Conservation (phyloP, 768 basidiomycete genomes). For the Hericium erinaceus region DNA sequence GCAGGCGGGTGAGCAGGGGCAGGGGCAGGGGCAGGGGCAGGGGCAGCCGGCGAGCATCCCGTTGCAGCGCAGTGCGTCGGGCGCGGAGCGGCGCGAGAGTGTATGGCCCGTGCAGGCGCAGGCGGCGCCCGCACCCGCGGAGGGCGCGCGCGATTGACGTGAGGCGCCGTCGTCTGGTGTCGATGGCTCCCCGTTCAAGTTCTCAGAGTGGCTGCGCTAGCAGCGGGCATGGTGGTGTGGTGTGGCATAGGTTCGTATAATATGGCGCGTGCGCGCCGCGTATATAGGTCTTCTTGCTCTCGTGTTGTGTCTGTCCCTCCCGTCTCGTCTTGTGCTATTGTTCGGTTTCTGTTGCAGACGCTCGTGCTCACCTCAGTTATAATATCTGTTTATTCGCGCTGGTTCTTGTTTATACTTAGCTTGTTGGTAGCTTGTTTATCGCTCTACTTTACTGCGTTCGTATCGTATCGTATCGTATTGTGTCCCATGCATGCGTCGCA, state of each 20-base stretch:
- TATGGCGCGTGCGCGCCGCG: constrained; percentile 4
- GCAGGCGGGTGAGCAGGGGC: neutral
- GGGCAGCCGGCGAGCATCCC: constrained; percentile 14
- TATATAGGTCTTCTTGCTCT: constrained; percentile 11
- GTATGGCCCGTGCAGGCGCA: constrained; percentile 22
- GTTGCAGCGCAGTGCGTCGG: constrained; percentile 17
- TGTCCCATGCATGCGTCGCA: neutral
- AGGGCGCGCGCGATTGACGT: constrained; percentile 11
- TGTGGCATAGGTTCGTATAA: constrained; percentile 10
- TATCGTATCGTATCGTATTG: neutral
- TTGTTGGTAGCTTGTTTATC: neutral
- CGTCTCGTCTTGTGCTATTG: neutral
- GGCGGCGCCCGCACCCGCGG: constrained; percentile 8
- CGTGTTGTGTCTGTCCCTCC: neutral
- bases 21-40: neutral
- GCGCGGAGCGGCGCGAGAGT: constrained; percentile 18
- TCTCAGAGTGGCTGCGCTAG: neutral
- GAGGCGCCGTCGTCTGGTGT: neutral
- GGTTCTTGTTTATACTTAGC: neutral
- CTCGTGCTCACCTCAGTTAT: neutral
- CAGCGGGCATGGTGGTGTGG: neutral
- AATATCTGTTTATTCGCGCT: neutral
- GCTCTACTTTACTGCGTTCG: neutral
- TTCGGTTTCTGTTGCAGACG: neutral
- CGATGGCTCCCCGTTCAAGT: no score